Evolutionary conservation across 768 basidiomycete species (phyloP), one percentile per base, ranked within the genome.

Genomic region (Mycena rebaudengoi): DNA sequence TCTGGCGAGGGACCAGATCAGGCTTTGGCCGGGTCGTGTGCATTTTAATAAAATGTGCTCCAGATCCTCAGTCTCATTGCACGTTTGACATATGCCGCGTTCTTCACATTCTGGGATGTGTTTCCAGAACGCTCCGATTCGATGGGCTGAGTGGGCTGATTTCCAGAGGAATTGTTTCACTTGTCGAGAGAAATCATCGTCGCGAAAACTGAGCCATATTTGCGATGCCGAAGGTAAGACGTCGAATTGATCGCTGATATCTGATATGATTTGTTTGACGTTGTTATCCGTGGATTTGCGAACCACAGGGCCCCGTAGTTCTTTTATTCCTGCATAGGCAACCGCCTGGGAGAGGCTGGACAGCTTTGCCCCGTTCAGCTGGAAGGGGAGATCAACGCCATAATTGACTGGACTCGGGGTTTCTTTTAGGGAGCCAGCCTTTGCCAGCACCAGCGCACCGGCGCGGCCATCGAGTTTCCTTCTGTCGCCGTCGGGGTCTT

Each of bases 1-100:
- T 23, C 29, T 29, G 12, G 37, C 52, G 4, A 40, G 53, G 7
- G 14, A 5, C 50, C 50, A 52, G 11, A 52, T 39, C 7, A 23
- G 6, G 6, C 13, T 20, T 16, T 33, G 50, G 11, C 50, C 50
- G 4, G 69, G 33, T 72, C 60, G 32, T 37, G n/a, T 18, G 52
- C 50, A 52, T 25, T 51, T 51, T 7, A 51, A 21, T 4, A 51
- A 4, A 21, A 51, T 37, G 32, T 51, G 49, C n/a, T 51, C 49
- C 8, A 51, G 49, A 21, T 51, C 49, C 37, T 51, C 49, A 14
- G 32, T n/a, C n/a, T 33, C 49, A 4, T 25, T 13, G 49, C 49
- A 51, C 12, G 28, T 14, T 12, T 33, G 32, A 33, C 52, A 54
- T 28, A 54, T 54, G 10, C 39, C 52, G 7, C 52, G 35, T 11